Evolutionary conservation across 2,329 filamentous ascomycete genomes (phyloP).

Genomic region (Trichoderma pleuroti): DNA sequence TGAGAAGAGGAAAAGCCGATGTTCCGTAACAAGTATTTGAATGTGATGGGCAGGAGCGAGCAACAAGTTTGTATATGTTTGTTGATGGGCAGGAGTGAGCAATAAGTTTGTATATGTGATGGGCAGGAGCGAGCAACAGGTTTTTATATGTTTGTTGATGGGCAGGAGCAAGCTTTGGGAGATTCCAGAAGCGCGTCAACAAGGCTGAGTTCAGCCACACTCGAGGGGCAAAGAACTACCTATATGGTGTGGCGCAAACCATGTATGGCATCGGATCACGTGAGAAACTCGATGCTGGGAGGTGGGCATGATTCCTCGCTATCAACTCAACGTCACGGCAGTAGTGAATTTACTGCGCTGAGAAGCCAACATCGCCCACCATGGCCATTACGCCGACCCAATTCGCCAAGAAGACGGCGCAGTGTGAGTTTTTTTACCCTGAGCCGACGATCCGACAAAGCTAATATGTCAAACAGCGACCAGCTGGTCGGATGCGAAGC

Average conservation of each 20-base stretch:
- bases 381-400: conserved; percentile 93
- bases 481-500: conserved; percentile 86
- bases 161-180: too few species aligned
- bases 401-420: conserved; percentile 75
- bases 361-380: conserved; percentile 43
- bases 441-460: conserved; percentile 10
- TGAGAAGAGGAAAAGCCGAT: background rate
- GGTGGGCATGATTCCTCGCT: conserved; percentile 25
- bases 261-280: conserved; percentile 29
- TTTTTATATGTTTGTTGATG: too few species aligned
- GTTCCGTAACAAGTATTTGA: background rate
- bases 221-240: conserved; percentile 15
- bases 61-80: too few species aligned
- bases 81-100: too few species aligned
- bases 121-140: background rate
- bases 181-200: conserved; percentile 9
- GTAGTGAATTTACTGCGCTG: conserved; percentile 27
- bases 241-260: conserved; percentile 21
- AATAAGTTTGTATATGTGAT: too few species aligned
- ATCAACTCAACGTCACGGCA: conserved; percentile 32
- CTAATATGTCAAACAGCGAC: conserved; percentile 59
- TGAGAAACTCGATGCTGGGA: conserved; percentile 24
- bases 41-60: background rate
- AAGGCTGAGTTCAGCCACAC: conserved; percentile 21
- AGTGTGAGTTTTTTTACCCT: conserved; percentile 57